Base-by-base conservation (phyloP, 2,329 filamentous ascomycete species). In the Pseudocercospora crystallina region DNA sequence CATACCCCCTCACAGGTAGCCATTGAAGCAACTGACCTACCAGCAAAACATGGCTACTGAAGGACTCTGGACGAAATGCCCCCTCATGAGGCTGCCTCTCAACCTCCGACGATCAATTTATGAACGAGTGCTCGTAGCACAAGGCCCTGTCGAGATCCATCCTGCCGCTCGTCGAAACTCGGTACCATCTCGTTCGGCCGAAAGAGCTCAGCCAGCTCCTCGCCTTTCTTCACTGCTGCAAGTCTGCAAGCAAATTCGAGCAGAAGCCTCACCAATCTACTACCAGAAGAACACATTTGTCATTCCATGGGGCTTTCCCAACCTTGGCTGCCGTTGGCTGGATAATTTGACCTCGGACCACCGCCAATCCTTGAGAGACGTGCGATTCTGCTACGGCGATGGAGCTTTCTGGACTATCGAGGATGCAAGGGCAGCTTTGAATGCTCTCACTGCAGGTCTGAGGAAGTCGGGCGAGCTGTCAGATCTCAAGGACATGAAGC, bases 351-450 rank as follows among this genome's bases (percentile, higher is more conserved):
- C 53, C 3, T 30, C 53, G 10, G 5, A 47, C n/a, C 41, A 56
- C 20, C 40, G 56, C 10, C 34, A 38, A 10, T n/a, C 47, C 8
- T 43, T 56, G n/a, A 43, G 49, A 8, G 53, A 58, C 32, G 56
- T 58, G 10, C 26, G 56, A 11, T 56, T 58, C 49, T 56, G 53
- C 32, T 58, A 53, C 26, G 56, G 53, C 11, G 56, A 58, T 26
- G 56, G 56, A 9, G 56, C 56, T 9, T 58, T 56, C 49, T 56
- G 53, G 49, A 53, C 53, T 1, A 35, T 49, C 1, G 53, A 53
- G 20, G 53, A 58, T 44, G 53, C 56, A 5, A 53, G 44, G 15
- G 46, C 41, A 3, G 53, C 56, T 5, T 32, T 56, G 2, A 43
- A 41, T 8, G 44, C 50, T 1, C 32, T 54, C 1, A 37, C 34